These are phyloP conservation scores for Onygenales sp. DNA, from an alignment of 2,329 filamentous ascomycete species.

Conservation along the genomic window DNA sequence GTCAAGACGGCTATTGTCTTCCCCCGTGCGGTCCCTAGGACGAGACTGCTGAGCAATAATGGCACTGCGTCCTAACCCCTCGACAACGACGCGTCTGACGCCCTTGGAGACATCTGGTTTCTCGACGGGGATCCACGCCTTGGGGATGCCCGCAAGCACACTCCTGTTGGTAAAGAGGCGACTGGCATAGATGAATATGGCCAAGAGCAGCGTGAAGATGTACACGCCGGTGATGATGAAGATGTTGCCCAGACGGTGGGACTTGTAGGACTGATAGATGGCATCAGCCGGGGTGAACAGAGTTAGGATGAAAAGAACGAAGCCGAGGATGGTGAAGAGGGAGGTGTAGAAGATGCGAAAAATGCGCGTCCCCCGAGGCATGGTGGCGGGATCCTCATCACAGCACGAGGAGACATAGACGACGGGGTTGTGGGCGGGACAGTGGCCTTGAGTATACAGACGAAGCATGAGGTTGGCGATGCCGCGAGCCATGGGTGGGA, in stretches of 20 bases:
- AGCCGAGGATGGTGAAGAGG: slow-evolving; percentile 65
- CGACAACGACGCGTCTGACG: slow-evolving; percentile 66
- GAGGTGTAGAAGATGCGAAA: slow-evolving; percentile 74
- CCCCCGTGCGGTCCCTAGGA: slow-evolving; percentile 50
- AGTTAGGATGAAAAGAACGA: slow-evolving; percentile 63
- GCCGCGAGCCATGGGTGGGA: not conserved
- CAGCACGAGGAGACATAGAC: not conserved
- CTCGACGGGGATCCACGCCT: slow-evolving; percentile 75
- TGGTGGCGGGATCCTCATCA: not conserved
- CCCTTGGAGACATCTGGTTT: slow-evolving; percentile 68
- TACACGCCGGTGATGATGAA: slow-evolving; percentile 73
- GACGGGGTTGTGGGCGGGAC: not conserved
- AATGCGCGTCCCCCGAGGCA: slow-evolving; percentile 29
- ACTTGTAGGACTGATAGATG: slow-evolving; percentile 64
- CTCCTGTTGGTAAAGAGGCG: slow-evolving; percentile 81
- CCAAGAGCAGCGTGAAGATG: slow-evolving; percentile 59
- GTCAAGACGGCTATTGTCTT: slow-evolving; percentile 19
- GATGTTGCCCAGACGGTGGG: slow-evolving; percentile 64
- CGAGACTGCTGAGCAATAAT: slow-evolving; percentile 68
- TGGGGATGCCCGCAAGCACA: slow-evolving; percentile 73
- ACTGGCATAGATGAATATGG: slow-evolving; percentile 67
- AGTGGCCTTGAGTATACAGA: not conserved
- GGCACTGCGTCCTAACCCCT: slow-evolving; percentile 65
- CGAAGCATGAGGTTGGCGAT: not conserved
- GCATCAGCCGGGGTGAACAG: slow-evolving; percentile 72